phyloP scores from a whole-genome alignment of 805 yeast genomes.

The Saccharomycopsis lassenensis region DNA sequence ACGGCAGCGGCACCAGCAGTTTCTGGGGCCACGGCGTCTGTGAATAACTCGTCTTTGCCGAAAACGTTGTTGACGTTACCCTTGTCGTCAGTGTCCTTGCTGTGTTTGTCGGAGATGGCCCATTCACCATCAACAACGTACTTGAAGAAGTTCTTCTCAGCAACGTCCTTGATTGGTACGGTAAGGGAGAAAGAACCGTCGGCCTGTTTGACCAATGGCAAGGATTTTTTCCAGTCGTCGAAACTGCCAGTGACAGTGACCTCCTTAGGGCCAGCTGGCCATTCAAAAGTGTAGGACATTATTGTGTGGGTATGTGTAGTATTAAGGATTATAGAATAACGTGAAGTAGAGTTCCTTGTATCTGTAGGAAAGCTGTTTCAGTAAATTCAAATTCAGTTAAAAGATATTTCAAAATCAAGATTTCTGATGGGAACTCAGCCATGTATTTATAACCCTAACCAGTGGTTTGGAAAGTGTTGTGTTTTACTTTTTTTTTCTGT shows the following conservation, averaged over 20 bases:
- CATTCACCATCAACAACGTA: conserved; percentile 66
- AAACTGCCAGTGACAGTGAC: conserved; percentile 65
- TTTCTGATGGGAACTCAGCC: too few species aligned
- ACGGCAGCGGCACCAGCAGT: conserved; percentile 24
- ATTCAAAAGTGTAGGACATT: conserved; percentile 13
- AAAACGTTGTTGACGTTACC: conserved; percentile 17
- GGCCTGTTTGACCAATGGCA: conserved; percentile 47
- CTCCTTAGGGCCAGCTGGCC: conserved; percentile 40
- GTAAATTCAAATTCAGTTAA: too few species aligned
- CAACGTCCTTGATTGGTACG: conserved; percentile 35
- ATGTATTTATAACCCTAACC: too few species aligned
- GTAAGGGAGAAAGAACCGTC: conserved; percentile 52
- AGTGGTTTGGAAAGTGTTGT: too few species aligned
- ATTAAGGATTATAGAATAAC: background rate
- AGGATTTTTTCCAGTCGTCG: conserved; percentile 54
- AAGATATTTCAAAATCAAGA: too few species aligned
- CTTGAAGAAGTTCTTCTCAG: conserved; percentile 35
- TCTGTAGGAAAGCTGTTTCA: too few species aligned
- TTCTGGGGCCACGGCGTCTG: conserved; percentile 7
- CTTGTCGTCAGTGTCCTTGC: conserved; percentile 16
- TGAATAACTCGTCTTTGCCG: conserved; percentile 10
- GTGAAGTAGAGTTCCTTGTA: too few species aligned
- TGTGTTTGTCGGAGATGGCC: conserved; percentile 32
- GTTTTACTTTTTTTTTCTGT: too few species aligned
- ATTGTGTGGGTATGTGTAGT: background rate